These are phyloP conservation scores for Symbiodinium natans DNA, from an alignment of 73 alveolate genomes.

Conservation along the genomic window DNA sequence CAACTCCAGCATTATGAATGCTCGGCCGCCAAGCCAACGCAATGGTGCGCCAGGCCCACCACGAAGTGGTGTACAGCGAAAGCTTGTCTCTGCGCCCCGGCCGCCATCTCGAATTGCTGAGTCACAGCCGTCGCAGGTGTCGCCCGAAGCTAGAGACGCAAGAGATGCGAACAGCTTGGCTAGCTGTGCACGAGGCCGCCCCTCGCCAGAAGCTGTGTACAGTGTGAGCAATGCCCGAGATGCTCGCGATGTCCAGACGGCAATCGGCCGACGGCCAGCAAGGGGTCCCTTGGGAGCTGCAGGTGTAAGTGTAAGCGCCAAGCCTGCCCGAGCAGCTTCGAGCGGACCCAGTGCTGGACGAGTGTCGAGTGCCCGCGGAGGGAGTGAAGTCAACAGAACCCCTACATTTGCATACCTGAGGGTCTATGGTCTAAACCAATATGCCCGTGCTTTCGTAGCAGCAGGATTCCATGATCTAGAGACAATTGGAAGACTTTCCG, in stretches of 20 bases:
- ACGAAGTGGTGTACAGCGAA: slow-evolving; percentile 36
- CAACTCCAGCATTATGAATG: not conserved
- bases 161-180: too few species aligned
- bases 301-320: slow-evolving; percentile 22
- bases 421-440: slow-evolving; percentile 66
- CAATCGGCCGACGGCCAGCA: not conserved
- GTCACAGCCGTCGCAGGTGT: not conserved
- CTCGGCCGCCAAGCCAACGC: slow-evolving; percentile 38
- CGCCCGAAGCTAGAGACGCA: not conserved
- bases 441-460: slow-evolving; percentile 60
- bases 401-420: slow-evolving; percentile 53
- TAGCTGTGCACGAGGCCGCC: slow-evolving; percentile 28
- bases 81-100: slow-evolving; percentile 45
- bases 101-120: slow-evolving; percentile 75
- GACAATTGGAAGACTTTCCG: slow-evolving; percentile 67
- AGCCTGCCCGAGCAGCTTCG: slow-evolving; percentile 24
- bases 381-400: slow-evolving; percentile 61
- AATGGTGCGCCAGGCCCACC: slow-evolving; percentile 36
- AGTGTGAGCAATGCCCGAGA: slow-evolving; percentile 83
- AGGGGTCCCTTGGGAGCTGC: slow-evolving; percentile 66
- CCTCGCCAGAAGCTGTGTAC: slow-evolving; percentile 84
- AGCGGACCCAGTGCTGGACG: slow-evolving; percentile 69
- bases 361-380: slow-evolving; percentile 16
- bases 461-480: slow-evolving; percentile 72
- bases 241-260: slow-evolving; percentile 8